These are phyloP conservation scores for Rhynchosporium graminicola DNA, from an alignment of 2,329 filamentous ascomycete genomes.

Conservation along the genomic window DNA sequence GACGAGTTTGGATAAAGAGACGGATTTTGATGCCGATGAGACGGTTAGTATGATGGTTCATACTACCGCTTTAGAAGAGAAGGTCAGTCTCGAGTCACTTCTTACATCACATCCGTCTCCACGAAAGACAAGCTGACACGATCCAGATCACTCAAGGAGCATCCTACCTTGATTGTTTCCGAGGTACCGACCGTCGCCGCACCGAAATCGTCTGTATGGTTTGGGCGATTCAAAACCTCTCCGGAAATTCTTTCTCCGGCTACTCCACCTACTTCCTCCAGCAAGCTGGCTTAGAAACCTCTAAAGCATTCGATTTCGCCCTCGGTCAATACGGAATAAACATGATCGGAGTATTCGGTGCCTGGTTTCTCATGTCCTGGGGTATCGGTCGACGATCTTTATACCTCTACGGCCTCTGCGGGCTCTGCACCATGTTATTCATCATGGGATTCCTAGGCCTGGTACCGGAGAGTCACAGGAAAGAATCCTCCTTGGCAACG, in stretches of 20 bases:
- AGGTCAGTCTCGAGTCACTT: constrained; percentile 29
- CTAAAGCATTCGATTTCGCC: constrained; percentile 55
- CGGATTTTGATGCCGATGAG: constrained; percentile 47
- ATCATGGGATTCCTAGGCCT: constrained; percentile 71
- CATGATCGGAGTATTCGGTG: constrained; percentile 54
- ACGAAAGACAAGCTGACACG: background rate
- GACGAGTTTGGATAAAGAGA: constrained; percentile 44
- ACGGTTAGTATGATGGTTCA: constrained; percentile 58
- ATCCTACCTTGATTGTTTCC: constrained; percentile 54
- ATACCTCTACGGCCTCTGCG: constrained; percentile 52
- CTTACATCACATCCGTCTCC: background rate
- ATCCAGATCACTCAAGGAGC: constrained; percentile 43
- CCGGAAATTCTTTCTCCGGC: constrained; percentile 63
- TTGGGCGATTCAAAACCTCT: constrained; percentile 65
- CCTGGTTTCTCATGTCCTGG: constrained; percentile 50
- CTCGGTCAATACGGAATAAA: constrained; percentile 53
- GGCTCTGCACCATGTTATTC: constrained; percentile 63
- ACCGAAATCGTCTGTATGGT: constrained; percentile 61
- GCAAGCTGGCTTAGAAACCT: constrained; percentile 53
- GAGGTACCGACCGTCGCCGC: constrained; percentile 50
- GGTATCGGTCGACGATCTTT: constrained; percentile 54
- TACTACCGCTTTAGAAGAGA: constrained; percentile 57
- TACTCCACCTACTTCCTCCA: constrained; percentile 65
- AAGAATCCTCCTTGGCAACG: constrained; percentile 34
- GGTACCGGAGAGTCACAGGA: constrained; percentile 35